phyloP scores from a whole-genome alignment of 1,284 basidiomycete species.

The Sporisorium reilianum region DNA sequence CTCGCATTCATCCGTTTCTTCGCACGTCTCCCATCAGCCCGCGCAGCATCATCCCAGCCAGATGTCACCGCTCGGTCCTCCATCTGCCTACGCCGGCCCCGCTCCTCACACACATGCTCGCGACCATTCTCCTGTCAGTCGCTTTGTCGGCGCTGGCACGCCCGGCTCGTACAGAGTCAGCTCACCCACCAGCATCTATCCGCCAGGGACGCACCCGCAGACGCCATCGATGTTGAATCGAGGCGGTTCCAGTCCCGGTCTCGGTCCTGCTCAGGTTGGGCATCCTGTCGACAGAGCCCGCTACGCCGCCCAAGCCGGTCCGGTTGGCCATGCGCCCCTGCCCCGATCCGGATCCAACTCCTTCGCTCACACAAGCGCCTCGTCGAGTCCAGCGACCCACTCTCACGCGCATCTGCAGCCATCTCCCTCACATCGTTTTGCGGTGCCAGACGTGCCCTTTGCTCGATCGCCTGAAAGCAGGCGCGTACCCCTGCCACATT shows the following conservation, averaged over 20 bases:
- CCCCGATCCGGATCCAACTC: conserved; percentile 32
- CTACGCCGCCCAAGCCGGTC: conserved; percentile 20
- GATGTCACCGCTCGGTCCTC: conserved; percentile 28
- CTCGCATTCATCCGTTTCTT: conserved; percentile 50
- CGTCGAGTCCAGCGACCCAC: conserved; percentile 40
- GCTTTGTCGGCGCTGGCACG: background rate
- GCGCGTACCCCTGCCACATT: conserved; percentile 36
- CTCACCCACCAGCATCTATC: conserved; percentile 28
- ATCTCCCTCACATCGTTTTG: conserved; percentile 50
- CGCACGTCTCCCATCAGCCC: conserved; percentile 39
- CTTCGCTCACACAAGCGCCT: conserved; percentile 29
- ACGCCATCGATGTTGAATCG: conserved; percentile 24
- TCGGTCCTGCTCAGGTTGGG: conserved; percentile 16
- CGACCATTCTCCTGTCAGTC: conserved; percentile 12
- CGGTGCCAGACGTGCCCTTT: conserved; percentile 40
- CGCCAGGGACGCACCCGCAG: conserved; percentile 22
- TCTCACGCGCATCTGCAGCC: conserved; percentile 36
- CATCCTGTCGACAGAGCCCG: conserved; percentile 27
- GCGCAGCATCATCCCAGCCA: conserved; percentile 22
- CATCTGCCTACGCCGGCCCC: conserved; percentile 4
- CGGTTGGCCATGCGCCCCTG: conserved; percentile 16
- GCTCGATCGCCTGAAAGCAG: conserved; percentile 40
- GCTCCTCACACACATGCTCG: conserved; percentile 12
- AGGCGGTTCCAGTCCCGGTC: conserved; percentile 37
- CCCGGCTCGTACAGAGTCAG: conserved; percentile 18